Conservation (phyloP, 768 basidiomycete genomes). For the Hortiboletus campestris region DNA sequence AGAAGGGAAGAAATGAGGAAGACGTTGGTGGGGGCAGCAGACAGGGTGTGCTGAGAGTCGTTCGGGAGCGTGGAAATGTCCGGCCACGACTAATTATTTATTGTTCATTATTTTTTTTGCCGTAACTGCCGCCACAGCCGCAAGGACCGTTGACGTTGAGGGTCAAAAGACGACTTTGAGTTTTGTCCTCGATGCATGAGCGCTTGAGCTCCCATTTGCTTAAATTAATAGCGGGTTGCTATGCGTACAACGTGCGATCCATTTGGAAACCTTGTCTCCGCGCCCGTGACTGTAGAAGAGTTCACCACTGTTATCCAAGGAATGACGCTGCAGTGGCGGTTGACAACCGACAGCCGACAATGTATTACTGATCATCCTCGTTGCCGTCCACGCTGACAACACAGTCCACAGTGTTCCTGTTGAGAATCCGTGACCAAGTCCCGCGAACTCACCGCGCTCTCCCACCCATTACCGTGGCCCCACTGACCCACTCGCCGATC, state of each 20-base stretch:
- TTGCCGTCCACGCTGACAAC: no score
- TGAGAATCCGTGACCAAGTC: background rate
- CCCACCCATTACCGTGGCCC: no score
- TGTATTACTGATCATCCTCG: no score
- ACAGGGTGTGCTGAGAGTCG: slow-evolving; percentile 17
- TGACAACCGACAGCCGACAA: background rate
- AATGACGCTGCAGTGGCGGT: background rate
- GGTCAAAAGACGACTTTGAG: background rate
- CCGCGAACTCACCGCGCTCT: slow-evolving; percentile 10
- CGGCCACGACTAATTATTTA: slow-evolving; percentile 24
- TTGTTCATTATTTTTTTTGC: slow-evolving; percentile 15
- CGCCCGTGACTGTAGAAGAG: background rate
- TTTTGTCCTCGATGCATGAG: background rate
- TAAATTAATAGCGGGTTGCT: background rate
- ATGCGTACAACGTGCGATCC: background rate
- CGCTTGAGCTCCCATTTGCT: background rate
- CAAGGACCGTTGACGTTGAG: no score
- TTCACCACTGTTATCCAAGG: background rate
- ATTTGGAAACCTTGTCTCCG: background rate
- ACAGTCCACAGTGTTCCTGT: background rate
- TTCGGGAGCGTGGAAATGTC: slow-evolving; percentile 32
- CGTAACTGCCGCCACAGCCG: slow-evolving; percentile 22
- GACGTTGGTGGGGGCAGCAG: slow-evolving; percentile 20
- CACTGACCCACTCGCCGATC: no score
- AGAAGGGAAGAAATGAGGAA: slow-evolving; percentile 33